These are phyloP conservation scores for Hypoxylon rubiginosum DNA, from an alignment of 2,329 filamentous ascomycete genomes.

Conservation along the genomic window DNA sequence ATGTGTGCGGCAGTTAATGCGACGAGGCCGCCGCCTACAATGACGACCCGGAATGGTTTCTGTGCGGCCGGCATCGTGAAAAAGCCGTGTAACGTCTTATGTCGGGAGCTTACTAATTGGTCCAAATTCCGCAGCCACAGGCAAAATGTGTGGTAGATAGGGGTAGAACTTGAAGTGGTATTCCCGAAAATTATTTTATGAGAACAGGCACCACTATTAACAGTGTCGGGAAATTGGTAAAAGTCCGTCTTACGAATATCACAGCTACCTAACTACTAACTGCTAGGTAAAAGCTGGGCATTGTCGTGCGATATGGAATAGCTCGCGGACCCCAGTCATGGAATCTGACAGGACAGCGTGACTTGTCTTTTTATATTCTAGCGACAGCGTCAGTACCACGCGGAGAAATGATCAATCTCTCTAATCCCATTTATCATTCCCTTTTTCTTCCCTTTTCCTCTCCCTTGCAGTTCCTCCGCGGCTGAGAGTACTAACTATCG, in stretches of 20 bases:
- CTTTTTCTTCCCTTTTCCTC: too few relatives aligned
- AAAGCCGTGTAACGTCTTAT: neutral
- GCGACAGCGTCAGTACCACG: neutral
- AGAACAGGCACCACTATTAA: neutral
- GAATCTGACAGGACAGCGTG: too few relatives aligned
- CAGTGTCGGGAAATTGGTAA: neutral
- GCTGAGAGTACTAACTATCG: neutral
- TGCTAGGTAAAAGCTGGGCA: too few relatives aligned
- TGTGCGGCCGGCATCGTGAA: slow-evolving; percentile 21
- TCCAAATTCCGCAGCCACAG: neutral
- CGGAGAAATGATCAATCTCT: too few relatives aligned
- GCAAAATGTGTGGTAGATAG: neutral
- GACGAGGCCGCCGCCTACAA: slow-evolving; percentile 49
- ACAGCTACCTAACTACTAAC: too few relatives aligned
- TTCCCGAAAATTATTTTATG: neutral
- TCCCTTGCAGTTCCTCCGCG: neutral
- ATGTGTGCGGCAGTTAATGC: slow-evolving; percentile 47
- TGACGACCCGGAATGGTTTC: slow-evolving; percentile 46
- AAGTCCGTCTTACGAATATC: neutral
- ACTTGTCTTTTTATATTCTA: too few relatives aligned
- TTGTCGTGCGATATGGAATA: too few relatives aligned
- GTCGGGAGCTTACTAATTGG: neutral
- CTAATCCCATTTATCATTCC: too few relatives aligned
- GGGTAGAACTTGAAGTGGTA: too few relatives aligned
- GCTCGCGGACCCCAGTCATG: too few relatives aligned